Percentiles rank a stretch among this genome's conserved stretches.
Evolutionary conservation across 768 basidiomycete species (phyloP).

Genomic region (Tricholomella constricta): DNA sequence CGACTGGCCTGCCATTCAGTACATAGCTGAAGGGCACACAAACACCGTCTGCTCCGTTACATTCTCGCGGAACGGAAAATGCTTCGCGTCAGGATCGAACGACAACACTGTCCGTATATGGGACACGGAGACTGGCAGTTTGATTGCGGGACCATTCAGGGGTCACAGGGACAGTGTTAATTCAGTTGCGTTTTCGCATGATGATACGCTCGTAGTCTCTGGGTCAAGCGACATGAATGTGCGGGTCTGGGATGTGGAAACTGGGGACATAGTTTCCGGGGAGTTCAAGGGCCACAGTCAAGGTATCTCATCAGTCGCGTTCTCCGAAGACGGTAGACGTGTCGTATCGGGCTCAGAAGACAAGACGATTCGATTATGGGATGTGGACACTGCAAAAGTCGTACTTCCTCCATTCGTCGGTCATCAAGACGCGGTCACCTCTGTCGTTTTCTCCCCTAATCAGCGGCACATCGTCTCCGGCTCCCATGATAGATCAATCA

Average conservation of each 20-base stretch:
- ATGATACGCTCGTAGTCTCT: background rate
- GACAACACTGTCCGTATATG: conserved; percentile 10
- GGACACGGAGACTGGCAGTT: conserved; percentile 2
- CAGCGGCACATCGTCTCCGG: conserved; percentile 11
- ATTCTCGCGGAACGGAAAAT: conserved; percentile 19
- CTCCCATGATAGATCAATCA: conserved; percentile 4
- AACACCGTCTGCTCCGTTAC: conserved; percentile 10
- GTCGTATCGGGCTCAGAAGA: conserved; percentile 12
- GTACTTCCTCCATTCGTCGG: conserved; percentile 7
- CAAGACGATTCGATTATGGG: conserved; percentile 12
- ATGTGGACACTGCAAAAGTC: conserved; percentile 4
- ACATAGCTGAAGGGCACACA: conserved; percentile 7
- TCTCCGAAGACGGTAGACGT: conserved; percentile 6
- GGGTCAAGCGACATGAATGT: background rate
- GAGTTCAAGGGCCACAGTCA: background rate
- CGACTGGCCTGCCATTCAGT: background rate
- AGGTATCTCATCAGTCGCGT: background rate
- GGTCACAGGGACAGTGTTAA: conserved; percentile 3
- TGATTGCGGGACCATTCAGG: background rate
- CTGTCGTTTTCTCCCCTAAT: conserved; percentile 10
- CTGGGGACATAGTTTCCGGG: background rate
- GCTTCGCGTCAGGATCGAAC: conserved; percentile 3
- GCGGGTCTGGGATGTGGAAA: background rate
- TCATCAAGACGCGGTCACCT: conserved; percentile 11
- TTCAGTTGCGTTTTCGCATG: conserved; percentile 6